A percentile compares a stretch with the other conserved stretches of the same genome.
These are phyloP conservation scores for Domatiomyces catenatus DNA, from an alignment of 2,329 filamentous ascomycete species.

Conservation along the genomic window DNA sequence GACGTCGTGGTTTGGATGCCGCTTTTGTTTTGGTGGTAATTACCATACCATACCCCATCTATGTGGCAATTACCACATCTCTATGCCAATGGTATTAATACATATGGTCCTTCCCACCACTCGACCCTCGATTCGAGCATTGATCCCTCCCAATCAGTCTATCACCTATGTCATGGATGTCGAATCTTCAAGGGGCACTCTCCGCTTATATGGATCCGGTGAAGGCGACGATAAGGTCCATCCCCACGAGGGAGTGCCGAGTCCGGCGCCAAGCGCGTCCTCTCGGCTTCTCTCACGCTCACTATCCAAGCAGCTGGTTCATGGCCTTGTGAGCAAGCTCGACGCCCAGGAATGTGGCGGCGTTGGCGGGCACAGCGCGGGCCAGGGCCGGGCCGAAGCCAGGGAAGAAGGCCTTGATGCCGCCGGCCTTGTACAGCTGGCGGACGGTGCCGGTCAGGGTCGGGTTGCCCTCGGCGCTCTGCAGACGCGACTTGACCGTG, in stretches of 20 bases:
- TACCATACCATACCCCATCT: too few species aligned
- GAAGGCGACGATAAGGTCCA: conserved; percentile 52
- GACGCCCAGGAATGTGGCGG: conserved; percentile 62
- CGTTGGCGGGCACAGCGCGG: conserved; percentile 87
- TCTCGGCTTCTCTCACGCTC: conserved; percentile 2
- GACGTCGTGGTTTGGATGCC: background rate
- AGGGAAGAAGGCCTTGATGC: conserved; percentile 87
- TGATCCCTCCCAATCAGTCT: conserved; percentile 33
- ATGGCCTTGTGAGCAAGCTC: conserved; percentile 37
- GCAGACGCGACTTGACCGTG: conserved; percentile 85
- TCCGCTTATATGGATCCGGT: conserved; percentile 64
- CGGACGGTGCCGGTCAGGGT: conserved; percentile 65
- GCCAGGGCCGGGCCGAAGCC: conserved; percentile 86
- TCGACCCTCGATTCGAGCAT: conserved; percentile 30
- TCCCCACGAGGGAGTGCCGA: conserved; percentile 26
- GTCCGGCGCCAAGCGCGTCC: conserved; percentile 26
- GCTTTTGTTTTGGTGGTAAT: too few species aligned
- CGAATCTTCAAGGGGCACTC: conserved; percentile 57
- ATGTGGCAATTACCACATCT: too few species aligned
- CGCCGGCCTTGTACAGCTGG: conserved; percentile 69
- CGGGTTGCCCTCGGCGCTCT: conserved; percentile 75
- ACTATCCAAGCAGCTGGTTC: conserved; percentile 30
- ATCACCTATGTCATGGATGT: conserved; percentile 53
- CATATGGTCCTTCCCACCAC: background rate
- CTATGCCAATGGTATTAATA: background rate